Percentiles rank a stretch among this genome's conserved stretches.
These are phyloP conservation scores for Endogone sp. DNA, from an alignment of 192 early-diverging fungal species.

Conservation along the genomic window DNA sequence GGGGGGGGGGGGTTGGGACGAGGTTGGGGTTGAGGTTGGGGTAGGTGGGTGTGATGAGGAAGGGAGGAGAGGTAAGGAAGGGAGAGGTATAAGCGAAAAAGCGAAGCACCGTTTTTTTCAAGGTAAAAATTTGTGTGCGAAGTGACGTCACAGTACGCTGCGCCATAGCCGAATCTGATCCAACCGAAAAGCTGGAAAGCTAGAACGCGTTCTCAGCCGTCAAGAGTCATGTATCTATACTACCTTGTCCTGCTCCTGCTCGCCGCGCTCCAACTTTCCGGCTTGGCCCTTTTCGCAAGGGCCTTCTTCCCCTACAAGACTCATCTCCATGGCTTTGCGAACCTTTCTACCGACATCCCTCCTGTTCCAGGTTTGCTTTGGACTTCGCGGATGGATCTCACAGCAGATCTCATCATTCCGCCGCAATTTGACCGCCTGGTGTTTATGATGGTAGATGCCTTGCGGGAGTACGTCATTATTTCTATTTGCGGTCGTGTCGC, in stretches of 20 bases:
- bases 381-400: background rate
- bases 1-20: background rate
- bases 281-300: conserved; percentile 60
- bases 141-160: background rate
- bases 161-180: too few relatives aligned
- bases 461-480: conserved; percentile 45
- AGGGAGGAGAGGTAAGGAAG: too few relatives aligned
- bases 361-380: background rate
- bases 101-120: too few relatives aligned
- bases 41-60: too few relatives aligned
- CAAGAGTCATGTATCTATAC: background rate
- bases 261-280: conserved; percentile 49
- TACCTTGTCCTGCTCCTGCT: conserved; percentile 1
- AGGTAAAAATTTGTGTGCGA: background rate
- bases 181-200: too few relatives aligned
- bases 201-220: background rate
- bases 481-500: too few relatives aligned
- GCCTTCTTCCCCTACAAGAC: conserved; percentile 81
- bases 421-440: conserved; percentile 54
- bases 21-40: too few relatives aligned
- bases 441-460: conserved; percentile 70
- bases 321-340: conserved; percentile 59
- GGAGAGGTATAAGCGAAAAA: too few relatives aligned
- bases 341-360: conserved; percentile 25
- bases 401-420: background rate